phyloP scores from a whole-genome alignment of 2,329 filamentous ascomycete species.

The Colletotrichum phormii region DNA sequence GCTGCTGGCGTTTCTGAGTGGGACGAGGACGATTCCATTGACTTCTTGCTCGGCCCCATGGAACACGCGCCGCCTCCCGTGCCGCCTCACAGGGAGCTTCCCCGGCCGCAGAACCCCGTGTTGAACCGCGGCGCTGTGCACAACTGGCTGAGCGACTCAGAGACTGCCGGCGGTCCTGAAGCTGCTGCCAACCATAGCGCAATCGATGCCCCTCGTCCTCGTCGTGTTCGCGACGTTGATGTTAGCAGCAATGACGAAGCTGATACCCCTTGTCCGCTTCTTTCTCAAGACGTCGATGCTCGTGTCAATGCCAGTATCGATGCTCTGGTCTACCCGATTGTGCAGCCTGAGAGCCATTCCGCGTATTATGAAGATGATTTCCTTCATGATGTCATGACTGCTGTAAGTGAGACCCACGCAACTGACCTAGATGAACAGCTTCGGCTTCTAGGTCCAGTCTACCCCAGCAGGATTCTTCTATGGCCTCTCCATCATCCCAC shows the following conservation, averaged over 20 bases:
- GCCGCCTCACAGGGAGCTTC: neutral
- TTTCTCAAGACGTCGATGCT: neutral
- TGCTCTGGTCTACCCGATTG: neutral
- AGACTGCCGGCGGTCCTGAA: neutral
- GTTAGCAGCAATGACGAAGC: neutral
- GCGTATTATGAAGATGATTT: too few species aligned
- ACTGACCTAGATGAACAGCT: slow-evolving; percentile 18
- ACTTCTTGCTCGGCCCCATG: neutral
- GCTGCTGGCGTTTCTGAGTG: neutral
- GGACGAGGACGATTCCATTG: slow-evolving; percentile 6
- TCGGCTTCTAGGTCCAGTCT: neutral
- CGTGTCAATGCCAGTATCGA: neutral
- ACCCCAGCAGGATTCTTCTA: slow-evolving; percentile 6
- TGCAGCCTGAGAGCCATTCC: too few species aligned
- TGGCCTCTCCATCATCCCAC: slow-evolving; percentile 5
- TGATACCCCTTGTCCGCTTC: neutral
- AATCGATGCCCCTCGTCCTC: neutral
- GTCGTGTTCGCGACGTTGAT: neutral
- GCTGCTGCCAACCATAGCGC: neutral
- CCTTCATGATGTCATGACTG: neutral
- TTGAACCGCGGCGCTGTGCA: neutral
- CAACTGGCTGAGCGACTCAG: neutral
- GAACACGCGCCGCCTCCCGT: neutral
- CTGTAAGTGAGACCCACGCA: neutral
- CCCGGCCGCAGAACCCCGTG: neutral